Evolutionary conservation across 1,284 basidiomycete species (phyloP).

Genomic region (Fomitopsis pinicola): DNA sequence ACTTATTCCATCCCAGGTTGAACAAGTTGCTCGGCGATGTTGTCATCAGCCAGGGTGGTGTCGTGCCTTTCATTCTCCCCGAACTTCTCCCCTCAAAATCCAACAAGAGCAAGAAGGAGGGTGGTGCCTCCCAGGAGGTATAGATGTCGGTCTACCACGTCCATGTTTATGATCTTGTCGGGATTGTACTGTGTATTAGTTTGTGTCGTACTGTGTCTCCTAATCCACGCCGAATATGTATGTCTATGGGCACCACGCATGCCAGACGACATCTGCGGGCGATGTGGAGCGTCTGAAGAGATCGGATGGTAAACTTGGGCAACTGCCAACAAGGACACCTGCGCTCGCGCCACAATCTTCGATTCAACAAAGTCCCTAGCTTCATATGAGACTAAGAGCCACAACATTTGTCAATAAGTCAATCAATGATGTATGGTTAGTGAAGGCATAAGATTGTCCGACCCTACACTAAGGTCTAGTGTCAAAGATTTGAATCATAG

Average conservation of each 20-base stretch:
- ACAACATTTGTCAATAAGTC: too few species aligned
- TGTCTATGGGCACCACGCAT: constrained; percentile 13
- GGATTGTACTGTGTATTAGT: constrained; percentile 22
- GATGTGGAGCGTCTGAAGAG: too few species aligned
- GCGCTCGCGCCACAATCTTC: too few species aligned
- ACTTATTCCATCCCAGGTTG: constrained; percentile 33
- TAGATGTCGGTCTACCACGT: constrained; percentile 14
- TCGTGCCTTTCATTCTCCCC: constrained; percentile 63
- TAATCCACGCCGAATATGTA: constrained; percentile 6
- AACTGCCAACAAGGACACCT: too few species aligned
- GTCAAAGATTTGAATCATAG: too few species aligned
- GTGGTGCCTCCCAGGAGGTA: constrained; percentile 36
- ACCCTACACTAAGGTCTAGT: too few species aligned
- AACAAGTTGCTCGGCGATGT: constrained; percentile 74
- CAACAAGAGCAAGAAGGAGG: constrained; percentile 50
- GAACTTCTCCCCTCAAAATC: constrained; percentile 70
- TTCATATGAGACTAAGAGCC: too few species aligned
- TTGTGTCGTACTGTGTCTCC: constrained; percentile 17
- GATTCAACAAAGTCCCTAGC: too few species aligned
- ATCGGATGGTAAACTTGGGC: too few species aligned
- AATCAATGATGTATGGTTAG: too few species aligned
- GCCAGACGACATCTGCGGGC: not conserved
- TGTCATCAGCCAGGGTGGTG: constrained; percentile 83
- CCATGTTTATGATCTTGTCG: constrained; percentile 14
- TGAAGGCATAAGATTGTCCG: too few species aligned